Evolutionary conservation across 2,329 filamentous ascomycete genomes (phyloP).

Genomic region (Macrophomina phaseolina): DNA sequence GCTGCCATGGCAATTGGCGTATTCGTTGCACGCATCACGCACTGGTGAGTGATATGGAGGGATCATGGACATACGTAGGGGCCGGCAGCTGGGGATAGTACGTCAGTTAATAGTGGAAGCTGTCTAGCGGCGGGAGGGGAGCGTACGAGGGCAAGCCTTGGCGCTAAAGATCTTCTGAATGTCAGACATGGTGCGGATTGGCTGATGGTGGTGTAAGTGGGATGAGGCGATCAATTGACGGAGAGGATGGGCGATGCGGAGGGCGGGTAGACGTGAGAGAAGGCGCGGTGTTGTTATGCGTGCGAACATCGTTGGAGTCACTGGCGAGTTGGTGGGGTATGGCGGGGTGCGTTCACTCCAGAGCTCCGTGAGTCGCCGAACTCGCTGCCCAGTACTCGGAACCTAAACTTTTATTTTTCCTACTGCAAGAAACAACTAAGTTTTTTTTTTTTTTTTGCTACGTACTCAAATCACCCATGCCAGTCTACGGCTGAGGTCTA

Average conservation of each 20-base stretch:
- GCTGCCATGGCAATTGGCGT: neutral
- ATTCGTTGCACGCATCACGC: neutral
- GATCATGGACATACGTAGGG: constrained; percentile 47
- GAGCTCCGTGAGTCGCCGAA: constrained; percentile 7
- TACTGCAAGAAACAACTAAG: neutral
- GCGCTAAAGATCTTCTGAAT: constrained; percentile 51
- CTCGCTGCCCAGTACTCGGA: neutral
- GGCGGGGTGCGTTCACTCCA: constrained; percentile 9
- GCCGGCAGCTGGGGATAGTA: constrained; percentile 43
- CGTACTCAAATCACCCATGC: neutral
- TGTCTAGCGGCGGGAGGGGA: neutral
- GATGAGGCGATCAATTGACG: constrained; percentile 12
- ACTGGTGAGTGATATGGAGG: neutral
- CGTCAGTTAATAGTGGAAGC: constrained; percentile 28
- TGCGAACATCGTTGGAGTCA: constrained; percentile 18
- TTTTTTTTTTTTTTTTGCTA: neutral
- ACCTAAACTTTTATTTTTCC: constrained; percentile 3
- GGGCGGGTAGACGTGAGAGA: constrained; percentile 1
- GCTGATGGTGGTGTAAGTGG: constrained; percentile 1
- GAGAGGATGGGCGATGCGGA: constrained; percentile 9
- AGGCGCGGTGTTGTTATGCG: constrained; percentile 18
- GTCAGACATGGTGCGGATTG: constrained; percentile 45
- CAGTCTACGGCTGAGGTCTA: constrained; percentile 1
- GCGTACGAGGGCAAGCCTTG: constrained; percentile 52
- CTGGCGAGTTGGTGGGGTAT: neutral